Evolutionary conservation across 176 grass and related monocot genomes (phyloP), one percentile per base, ranked within the genome.

Genomic region (Guadua angustifolia): DNA sequence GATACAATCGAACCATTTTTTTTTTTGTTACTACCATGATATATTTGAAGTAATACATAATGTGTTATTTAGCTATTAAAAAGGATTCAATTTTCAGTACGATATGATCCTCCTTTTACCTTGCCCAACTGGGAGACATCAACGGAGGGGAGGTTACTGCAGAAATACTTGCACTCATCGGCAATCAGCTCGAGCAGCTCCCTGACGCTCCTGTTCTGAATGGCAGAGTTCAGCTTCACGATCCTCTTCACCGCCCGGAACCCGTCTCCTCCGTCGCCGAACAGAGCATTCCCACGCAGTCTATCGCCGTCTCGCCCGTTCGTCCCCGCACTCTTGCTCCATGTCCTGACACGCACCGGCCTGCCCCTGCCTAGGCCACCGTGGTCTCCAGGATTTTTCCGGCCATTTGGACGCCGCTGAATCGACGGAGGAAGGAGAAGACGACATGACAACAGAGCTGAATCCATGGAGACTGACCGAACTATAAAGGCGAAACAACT

Each of bases 191-290:
- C 83, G 0, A 87, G 19, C 0, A 98, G 61, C 85, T 95, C 87
- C 68, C 83, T 88, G 35, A 90, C 26, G 58, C 91, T 92, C 67
- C 77, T 78, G 79, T 98, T 98, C 78, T 90, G 81, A 52, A 95
- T 83, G n/a, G 91, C 95, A 6, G 87, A 92, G 35, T 87, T 86
- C 14, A 98, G 75, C 82, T 74, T 92, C 50, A 90, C 68, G 17
- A 87, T 79, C 83, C 89, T 86, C 56, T 68, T 86, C 39, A 81
- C 21, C 3, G 89, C 40, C 71, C 93, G 91, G 44, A 88, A 80
- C 17, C 66, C 85, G 17, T 87, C 77, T 13, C 61, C 88, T 49
- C 83, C 90, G 6, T 39, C 42, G 52, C 66, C 88, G 21, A 80
- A 91, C 59, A 83, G 61, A 0, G 87, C 83, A 16, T 24, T 88